Evolutionary conservation across 2,329 filamentous ascomycete species (phyloP).

Genomic region (Epichloe elymi): DNA sequence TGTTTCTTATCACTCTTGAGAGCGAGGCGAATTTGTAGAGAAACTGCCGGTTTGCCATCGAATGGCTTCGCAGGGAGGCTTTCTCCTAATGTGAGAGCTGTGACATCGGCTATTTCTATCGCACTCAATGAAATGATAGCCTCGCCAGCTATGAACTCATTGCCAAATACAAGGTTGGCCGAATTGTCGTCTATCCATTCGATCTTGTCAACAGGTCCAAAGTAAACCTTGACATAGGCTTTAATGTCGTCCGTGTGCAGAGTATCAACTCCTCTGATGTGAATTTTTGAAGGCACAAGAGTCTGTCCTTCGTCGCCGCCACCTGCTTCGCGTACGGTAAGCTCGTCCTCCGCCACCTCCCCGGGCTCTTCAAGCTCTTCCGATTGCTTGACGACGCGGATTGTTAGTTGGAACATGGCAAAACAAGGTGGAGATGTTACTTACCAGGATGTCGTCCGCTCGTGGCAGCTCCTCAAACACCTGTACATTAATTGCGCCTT

Average conservation of each 20-base stretch:
- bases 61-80: constrained; percentile 57
- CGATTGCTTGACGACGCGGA: constrained; percentile 15
- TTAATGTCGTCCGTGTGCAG: constrained; percentile 72
- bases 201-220: constrained; percentile 45
- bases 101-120: constrained; percentile 37
- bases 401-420: constrained; percentile 5
- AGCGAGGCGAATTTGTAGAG: constrained; percentile 61
- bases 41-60: constrained; percentile 52
- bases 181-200: constrained; percentile 96
- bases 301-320: constrained; percentile 14
- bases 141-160: constrained; percentile 36
- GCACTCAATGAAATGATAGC: constrained; percentile 41
- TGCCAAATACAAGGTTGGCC: constrained; percentile 69
- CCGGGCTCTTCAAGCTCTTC: constrained; percentile 25
- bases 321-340: neutral
- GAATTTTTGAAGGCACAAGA: constrained; percentile 47
- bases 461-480: constrained; percentile 13
- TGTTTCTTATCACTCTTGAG: constrained; percentile 68
- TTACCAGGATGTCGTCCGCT: constrained; percentile 26
- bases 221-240: constrained; percentile 59
- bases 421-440: neutral
- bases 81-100: constrained; percentile 46
- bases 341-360: constrained; percentile 24
- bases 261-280: constrained; percentile 71
- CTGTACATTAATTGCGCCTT: constrained; percentile 18